Evolutionary conservation across 768 basidiomycete genomes (phyloP), one percentile per base, ranked within the genome.

Genomic region (Punctularia strigosozonata): DNA sequence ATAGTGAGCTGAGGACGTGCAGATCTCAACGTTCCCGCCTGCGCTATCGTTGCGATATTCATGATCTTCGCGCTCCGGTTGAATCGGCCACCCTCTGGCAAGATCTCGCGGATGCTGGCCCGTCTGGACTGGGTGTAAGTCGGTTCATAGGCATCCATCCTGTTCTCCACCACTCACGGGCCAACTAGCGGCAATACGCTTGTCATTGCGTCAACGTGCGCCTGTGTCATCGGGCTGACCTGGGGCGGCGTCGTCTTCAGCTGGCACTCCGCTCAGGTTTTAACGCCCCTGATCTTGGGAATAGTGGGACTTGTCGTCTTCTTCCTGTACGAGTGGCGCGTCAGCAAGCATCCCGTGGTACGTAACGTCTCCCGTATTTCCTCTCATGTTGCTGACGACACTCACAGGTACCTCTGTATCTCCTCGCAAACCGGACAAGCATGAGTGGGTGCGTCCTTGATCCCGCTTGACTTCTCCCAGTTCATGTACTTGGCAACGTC

Each of bases 21-120:
- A 64, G 62, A 62, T 48, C 51, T 68, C 41, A 68, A 68, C 38
- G 41, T 65, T 15, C 63, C 64, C 7, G 49, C 63, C 28, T 55
- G 55, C 6, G 43, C 46, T 12, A 18, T 65, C 6, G 47, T 50
- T 3, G 55, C 48, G 0, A 47, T 37, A 4, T 12, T 63, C 2
- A 45, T 61, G 21, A 31, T 56, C 4, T 26, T 58, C 23, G 58
- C 55, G 40, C 46, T 66, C 23, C 48, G 52, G 18, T 45, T 68
- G 14, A n/a, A n/a, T n/a, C 59, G 50, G 10, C 63, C 67, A 1
- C 31, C 49, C 15, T 15, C 26, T 15, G 3, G 64, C 56, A n/a
- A 51, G 46, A 8, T 44, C 51, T 19, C 36, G 39, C 12, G 57
- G 26, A 68, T 65, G 40, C 33, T 66, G 12, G 34, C 38, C 1